These are phyloP conservation scores for Aphanocladium album DNA, from an alignment of 2,329 filamentous ascomycete genomes.

Conservation along the genomic window DNA sequence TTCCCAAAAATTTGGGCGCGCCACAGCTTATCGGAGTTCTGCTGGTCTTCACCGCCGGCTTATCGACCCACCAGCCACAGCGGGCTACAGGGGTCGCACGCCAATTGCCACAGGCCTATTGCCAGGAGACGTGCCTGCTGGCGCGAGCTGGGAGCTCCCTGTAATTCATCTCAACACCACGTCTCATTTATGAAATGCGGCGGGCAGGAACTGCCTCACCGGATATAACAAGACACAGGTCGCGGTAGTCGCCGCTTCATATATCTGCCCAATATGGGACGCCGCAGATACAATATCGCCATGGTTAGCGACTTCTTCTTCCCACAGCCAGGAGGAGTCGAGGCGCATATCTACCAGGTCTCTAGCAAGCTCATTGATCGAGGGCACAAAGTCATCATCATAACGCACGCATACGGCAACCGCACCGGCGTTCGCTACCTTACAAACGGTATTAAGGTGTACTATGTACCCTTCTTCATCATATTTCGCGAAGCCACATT, in stretches of 20 bases:
- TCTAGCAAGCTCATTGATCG: conserved; percentile 95
- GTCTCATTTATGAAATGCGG: not conserved
- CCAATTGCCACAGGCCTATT: not conserved
- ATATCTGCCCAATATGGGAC: conserved; percentile 39
- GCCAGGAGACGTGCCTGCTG: not conserved
- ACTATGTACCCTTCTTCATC: conserved; percentile 92
- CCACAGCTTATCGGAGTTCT: conserved; percentile 32
- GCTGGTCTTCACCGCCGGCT: conserved; percentile 30
- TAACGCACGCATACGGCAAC: conserved; percentile 90
- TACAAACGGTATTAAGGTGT: conserved; percentile 96
- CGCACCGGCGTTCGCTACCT: conserved; percentile 90
- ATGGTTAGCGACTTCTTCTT: conserved; percentile 99
- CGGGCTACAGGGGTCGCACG: not conserved
- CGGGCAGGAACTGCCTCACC: not conserved
- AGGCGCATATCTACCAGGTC: conserved; percentile 97
- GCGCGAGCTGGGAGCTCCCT: not conserved
- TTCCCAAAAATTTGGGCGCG: conserved; percentile 31
- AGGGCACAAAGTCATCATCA: conserved; percentile 95
- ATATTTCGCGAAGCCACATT: conserved; percentile 93
- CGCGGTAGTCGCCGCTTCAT: conserved; percentile 2
- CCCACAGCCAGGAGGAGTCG: conserved; percentile 90
- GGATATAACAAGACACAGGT: not conserved
- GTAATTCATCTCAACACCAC: not conserved
- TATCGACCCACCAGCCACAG: not conserved
- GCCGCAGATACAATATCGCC: conserved; percentile 61